These are phyloP conservation scores for Candida coleopterorum DNA, from an alignment of 805 yeast species.

Conservation along the genomic window DNA sequence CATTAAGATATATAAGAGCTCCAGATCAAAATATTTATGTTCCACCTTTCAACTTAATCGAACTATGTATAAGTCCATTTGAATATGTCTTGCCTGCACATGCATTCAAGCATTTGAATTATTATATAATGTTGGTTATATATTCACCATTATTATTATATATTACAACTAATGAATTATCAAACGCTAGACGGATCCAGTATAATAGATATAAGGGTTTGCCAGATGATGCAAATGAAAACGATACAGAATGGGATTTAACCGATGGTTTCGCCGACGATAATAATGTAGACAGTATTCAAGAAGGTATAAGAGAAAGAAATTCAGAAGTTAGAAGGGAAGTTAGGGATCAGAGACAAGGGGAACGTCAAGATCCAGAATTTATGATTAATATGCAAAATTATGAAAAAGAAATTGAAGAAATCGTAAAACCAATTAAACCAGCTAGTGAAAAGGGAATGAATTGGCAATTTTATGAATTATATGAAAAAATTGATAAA, in stretches of 20 bases:
- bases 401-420: constrained; percentile 50
- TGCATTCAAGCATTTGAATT: constrained; percentile 38
- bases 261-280: constrained; percentile 60
- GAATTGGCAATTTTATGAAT: constrained; percentile 58
- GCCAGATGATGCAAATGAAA: constrained; percentile 76
- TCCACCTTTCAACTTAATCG: constrained; percentile 79
- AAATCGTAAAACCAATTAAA: constrained; percentile 54
- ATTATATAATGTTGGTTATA: constrained; percentile 55
- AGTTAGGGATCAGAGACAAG: constrained; percentile 49
- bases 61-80: constrained; percentile 37
- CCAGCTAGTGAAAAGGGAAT: constrained; percentile 52
- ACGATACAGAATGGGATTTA: constrained; percentile 77
- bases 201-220: constrained; percentile 62
- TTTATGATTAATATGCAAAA: constrained; percentile 46
- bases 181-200: constrained; percentile 61
- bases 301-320: constrained; percentile 33
- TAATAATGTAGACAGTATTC: constrained; percentile 17
- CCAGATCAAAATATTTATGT: constrained; percentile 84
- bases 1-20: constrained; percentile 77
- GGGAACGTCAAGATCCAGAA: constrained; percentile 66
- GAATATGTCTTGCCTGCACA: constrained; percentile 30
- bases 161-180: constrained; percentile 60
- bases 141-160: constrained; percentile 64
- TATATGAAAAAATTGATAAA: constrained; percentile 49
- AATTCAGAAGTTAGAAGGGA: constrained; percentile 34